phyloP scores from a whole-genome alignment of 441 rosid species.

The Gossypium davidsonii region DNA sequence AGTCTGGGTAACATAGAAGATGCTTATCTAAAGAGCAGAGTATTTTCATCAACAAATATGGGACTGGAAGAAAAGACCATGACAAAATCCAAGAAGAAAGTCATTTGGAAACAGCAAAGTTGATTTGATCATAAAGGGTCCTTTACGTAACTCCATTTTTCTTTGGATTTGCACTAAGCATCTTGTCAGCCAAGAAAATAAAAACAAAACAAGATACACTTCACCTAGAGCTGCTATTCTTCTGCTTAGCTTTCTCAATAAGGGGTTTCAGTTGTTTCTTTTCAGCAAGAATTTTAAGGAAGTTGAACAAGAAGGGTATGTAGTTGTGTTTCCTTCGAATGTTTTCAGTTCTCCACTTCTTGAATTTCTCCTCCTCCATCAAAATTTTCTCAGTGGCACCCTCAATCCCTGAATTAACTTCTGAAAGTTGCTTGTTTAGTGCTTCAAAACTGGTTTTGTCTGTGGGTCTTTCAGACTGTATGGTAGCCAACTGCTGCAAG shows the following conservation, averaged over 20 bases:
- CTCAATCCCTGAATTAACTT: slow-evolving; percentile 71
- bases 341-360: slow-evolving; percentile 92
- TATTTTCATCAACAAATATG: not conserved
- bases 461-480: slow-evolving; percentile 48
- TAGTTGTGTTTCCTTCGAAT: slow-evolving; percentile 90
- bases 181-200: not conserved
- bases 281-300: slow-evolving; percentile 92
- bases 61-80: not conserved
- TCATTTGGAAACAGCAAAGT: not conserved
- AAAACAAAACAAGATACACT: not conserved
- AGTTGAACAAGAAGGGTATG: slow-evolving; percentile 89
- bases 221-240: slow-evolving; percentile 40
- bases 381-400: slow-evolving; percentile 73
- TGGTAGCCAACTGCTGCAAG: slow-evolving; percentile 52
- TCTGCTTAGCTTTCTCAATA: slow-evolving; percentile 93
- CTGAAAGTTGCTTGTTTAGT: slow-evolving; percentile 52
- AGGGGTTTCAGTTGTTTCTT: slow-evolving; percentile 98
- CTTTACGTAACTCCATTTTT: not conserved
- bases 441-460: slow-evolving; percentile 46
- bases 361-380: slow-evolving; percentile 90
- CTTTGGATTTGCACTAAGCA: not conserved
- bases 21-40: not conserved
- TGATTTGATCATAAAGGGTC: not conserved
- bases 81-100: not conserved
- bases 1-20: not conserved